Evolutionary conservation across 2,329 filamentous ascomycete genomes (phyloP), one percentile per base, ranked within the genome.

Genomic region (Aspergillus sp.): DNA sequence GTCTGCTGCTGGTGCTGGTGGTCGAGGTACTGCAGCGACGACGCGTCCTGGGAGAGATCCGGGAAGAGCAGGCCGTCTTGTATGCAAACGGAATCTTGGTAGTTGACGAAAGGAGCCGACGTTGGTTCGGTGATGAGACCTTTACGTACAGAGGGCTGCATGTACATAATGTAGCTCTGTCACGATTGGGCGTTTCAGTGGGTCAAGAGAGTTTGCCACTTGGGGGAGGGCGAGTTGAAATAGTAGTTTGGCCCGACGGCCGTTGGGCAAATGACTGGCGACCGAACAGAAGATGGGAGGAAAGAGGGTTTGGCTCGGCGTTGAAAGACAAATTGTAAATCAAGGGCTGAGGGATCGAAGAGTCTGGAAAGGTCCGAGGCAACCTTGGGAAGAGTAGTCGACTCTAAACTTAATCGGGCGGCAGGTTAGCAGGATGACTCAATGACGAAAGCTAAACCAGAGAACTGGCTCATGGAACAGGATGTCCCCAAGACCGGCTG

Each of bases 41-140:
- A 55, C 46, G 63, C 58, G 49, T 75, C 70, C 46, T 63, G 59
- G 32, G 70, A 65, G 46, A 70, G 67, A 31, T 75, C 72, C 45
- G 71, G 69, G 55, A 73, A 65, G 49, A 71, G 69, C 52, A 73
- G 73, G 58, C 76, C 72, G 71, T 77, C 74, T 72, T 76, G 74
- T 69, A 77, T 74, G 63, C 65, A 70, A 63, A 74, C 67, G 57
- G 69, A 61, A 58, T 73, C 71, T 57, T 69, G 61, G 59, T 69
- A 67, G 67, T 69, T 69, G 63, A 65, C 45, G 56, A 64, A 64
- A 49, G 64, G 54, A 55, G 60, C 45, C 53, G 64, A 63, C 31
- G 69, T 59, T 64, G 73, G 71, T 70, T 74, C 74, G 61, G 69
- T 75, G 73, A 76, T 75, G 72, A 74, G 71, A 74, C 68, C 74